phyloP scores from a whole-genome alignment of 768 basidiomycete species.

The Lactarius deliciosus region DNA sequence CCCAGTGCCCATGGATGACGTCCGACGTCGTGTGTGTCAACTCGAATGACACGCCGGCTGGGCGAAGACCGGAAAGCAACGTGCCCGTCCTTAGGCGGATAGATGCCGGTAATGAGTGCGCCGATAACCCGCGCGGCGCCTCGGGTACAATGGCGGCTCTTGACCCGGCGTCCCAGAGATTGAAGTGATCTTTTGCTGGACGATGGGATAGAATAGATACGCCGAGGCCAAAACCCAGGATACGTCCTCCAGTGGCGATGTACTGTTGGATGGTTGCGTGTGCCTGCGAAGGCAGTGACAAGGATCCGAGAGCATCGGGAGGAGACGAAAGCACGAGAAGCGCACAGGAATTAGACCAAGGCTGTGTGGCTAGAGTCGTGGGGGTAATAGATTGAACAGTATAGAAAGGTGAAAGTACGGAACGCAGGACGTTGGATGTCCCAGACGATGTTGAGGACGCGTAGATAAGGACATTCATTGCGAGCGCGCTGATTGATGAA shows the following conservation, averaged over 20 bases:
- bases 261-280: constrained; percentile 52
- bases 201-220: constrained; percentile 45
- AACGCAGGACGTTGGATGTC: constrained; percentile 41
- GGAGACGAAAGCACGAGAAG: constrained; percentile 75
- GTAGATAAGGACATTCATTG: constrained; percentile 78
- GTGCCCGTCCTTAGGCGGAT: constrained; percentile 16
- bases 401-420: constrained; percentile 69
- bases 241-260: constrained; percentile 65
- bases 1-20: constrained; percentile 16
- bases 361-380: constrained; percentile 57
- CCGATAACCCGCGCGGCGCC: not conserved
- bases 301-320: constrained; percentile 41
- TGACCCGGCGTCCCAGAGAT: constrained; percentile 42
- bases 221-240: constrained; percentile 65
- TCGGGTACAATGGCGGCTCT: constrained; percentile 27
- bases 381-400: constrained; percentile 69
- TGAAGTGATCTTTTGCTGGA: constrained; percentile 37
- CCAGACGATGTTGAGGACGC: constrained; percentile 41
- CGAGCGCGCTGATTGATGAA: no score
- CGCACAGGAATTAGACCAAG: constrained; percentile 76
- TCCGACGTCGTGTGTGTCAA: constrained; percentile 2
- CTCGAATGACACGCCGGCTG: constrained; percentile 13
- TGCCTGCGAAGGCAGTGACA: constrained; percentile 41
- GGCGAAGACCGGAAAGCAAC: constrained; percentile 17
- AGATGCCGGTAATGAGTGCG: not conserved